Conservation (phyloP, 2,329 filamentous ascomycete species). For the Grosmannia serpens region DNA sequence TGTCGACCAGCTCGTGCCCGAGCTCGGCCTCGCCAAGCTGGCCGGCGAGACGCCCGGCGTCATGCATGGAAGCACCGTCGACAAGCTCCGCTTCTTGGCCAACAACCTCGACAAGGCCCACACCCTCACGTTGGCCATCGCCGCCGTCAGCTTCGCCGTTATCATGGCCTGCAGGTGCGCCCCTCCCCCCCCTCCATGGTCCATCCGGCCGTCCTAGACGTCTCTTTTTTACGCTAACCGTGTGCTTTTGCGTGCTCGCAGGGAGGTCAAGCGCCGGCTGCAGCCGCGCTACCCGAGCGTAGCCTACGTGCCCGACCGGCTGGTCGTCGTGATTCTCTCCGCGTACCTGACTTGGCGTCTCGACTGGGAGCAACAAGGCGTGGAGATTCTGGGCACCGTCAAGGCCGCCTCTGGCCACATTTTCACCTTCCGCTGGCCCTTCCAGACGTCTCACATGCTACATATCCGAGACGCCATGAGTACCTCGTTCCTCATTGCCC, state of each 20-base stretch:
- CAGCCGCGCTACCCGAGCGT: slow-evolving; percentile 70
- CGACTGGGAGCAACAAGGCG: slow-evolving; percentile 66
- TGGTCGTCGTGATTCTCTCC: slow-evolving; percentile 76
- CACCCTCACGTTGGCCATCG: slow-evolving; percentile 62
- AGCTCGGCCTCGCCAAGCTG: slow-evolving; percentile 62
- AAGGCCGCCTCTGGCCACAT: slow-evolving; percentile 58
- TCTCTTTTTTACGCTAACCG: not conserved
- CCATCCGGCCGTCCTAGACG: too few relatives aligned
- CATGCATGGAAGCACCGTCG: slow-evolving; percentile 72
- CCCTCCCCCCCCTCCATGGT: not conserved
- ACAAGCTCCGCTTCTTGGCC: slow-evolving; percentile 74
- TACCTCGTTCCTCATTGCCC: slow-evolving; percentile 83
- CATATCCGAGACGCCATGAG: slow-evolving; percentile 80
- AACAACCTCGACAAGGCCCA: slow-evolving; percentile 56
- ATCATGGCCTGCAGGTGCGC: slow-evolving; percentile 81
- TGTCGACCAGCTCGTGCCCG: slow-evolving; percentile 86
- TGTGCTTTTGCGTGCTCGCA: too few relatives aligned
- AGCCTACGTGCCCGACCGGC: slow-evolving; percentile 85
- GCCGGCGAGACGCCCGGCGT: slow-evolving; percentile 53
- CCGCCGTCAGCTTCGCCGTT: slow-evolving; percentile 67
- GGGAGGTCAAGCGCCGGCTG: slow-evolving; percentile 69
- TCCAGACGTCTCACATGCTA: slow-evolving; percentile 61
- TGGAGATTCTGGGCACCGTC: slow-evolving; percentile 74
- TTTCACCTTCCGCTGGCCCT: slow-evolving; percentile 81
- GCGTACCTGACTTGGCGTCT: slow-evolving; percentile 68